phyloP scores from a whole-genome alignment of 2,329 filamentous ascomycete genomes.

The Aureobasidium pullulans region DNA sequence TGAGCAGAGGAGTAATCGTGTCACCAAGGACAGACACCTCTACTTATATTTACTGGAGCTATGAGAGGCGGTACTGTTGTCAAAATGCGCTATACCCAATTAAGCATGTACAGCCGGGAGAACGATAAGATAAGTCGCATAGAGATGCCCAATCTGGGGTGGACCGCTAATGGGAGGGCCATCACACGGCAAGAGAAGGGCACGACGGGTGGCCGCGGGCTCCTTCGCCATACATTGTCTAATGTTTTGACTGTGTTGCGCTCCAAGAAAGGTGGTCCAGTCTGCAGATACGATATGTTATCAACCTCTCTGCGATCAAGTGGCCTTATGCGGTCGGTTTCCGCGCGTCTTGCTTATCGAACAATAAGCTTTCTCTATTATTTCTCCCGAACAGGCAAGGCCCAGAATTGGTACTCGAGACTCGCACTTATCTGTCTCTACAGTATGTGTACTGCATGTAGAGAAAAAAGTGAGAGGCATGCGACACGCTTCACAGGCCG shows the following conservation, averaged over 20 bases:
- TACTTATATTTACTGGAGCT: neutral
- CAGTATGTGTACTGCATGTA: too few relatives aligned
- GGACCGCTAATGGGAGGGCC: neutral
- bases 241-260: neutral
- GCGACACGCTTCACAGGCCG: too few relatives aligned
- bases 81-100: neutral
- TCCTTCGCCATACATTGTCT: neutral
- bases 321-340: neutral
- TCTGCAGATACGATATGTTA: neutral
- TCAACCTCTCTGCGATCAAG: neutral
- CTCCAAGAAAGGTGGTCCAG: neutral
- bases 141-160: neutral
- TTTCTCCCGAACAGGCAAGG: neutral
- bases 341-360: neutral
- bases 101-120: neutral
- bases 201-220: neutral
- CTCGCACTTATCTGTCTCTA: too few relatives aligned
- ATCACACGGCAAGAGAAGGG: neutral
- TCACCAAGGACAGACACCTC: neutral
- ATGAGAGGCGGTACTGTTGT: neutral
- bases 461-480: too few relatives aligned
- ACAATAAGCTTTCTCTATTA: neutral
- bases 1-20: neutral
- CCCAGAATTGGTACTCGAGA: too few relatives aligned
- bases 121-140: neutral